Percentiles rank a stretch among this genome's conserved stretches.
Evolutionary conservation across 1,139 yeast genomes (phyloP).

Genomic region (Candida smagusa): DNA sequence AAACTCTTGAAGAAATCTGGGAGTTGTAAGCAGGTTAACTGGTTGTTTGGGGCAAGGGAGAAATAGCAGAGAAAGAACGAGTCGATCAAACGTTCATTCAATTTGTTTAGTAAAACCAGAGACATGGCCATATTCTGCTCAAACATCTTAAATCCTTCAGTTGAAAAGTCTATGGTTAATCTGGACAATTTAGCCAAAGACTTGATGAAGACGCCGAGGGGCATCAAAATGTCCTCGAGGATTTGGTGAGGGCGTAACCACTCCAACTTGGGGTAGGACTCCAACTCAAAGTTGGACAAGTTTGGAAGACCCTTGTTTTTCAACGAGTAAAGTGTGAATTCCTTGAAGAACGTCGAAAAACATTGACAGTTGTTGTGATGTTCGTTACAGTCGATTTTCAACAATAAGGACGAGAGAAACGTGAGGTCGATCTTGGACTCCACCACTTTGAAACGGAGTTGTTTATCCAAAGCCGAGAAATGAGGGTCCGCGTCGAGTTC

Average conservation of each 20-base stretch:
- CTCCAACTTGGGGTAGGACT: slow-evolving; percentile 34
- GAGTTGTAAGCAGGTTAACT: slow-evolving; percentile 26
- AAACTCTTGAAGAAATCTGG: slow-evolving; percentile 41
- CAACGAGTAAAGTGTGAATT: slow-evolving; percentile 21
- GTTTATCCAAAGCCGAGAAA: slow-evolving; percentile 13
- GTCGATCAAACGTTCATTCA: slow-evolving; percentile 36
- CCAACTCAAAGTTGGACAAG: slow-evolving; percentile 28
- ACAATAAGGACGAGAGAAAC: slow-evolving; percentile 21
- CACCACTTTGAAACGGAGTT: slow-evolving; percentile 21
- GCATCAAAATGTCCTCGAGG: slow-evolving; percentile 29
- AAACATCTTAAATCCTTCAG: slow-evolving; percentile 42
- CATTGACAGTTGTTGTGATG: slow-evolving; percentile 26
- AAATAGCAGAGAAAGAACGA: slow-evolving; percentile 33
- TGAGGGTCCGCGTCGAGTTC: background rate
- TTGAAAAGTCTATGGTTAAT: slow-evolving; percentile 33
- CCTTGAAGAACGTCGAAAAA: slow-evolving; percentile 29
- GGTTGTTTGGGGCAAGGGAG: slow-evolving; percentile 4
- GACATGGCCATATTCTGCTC: slow-evolving; percentile 31
- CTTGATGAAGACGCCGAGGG: slow-evolving; percentile 30
- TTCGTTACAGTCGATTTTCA: slow-evolving; percentile 35
- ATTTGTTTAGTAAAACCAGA: slow-evolving; percentile 26
- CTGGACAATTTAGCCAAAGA: slow-evolving; percentile 22
- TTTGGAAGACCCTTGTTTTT: slow-evolving; percentile 30
- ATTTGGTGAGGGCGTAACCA: slow-evolving; percentile 41
- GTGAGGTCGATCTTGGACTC: slow-evolving; percentile 26